Conservation (phyloP, 129 eudicot species). For the Helianthus tuberosus region DNA sequence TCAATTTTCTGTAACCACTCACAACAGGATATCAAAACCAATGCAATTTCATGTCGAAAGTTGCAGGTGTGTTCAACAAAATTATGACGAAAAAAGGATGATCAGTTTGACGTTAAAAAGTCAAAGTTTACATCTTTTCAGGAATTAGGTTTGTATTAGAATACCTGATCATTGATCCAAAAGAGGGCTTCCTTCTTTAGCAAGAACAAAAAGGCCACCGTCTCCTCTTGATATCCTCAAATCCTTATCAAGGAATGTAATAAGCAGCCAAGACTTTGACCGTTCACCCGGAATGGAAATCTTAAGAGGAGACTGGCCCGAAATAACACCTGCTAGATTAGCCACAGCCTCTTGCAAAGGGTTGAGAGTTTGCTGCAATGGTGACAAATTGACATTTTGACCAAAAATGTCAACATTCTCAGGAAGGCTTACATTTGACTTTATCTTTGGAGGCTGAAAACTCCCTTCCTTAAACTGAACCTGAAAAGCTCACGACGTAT, state of each 20-base stretch:
- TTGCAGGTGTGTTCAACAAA: constrained; percentile 10
- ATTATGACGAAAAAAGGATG: too few species aligned
- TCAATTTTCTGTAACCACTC: not conserved
- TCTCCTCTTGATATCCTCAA: constrained; percentile 95
- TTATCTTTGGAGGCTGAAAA: constrained; percentile 87
- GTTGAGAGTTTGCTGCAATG: constrained; percentile 58
- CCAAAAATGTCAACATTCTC: constrained; percentile 77
- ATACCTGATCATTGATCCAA: constrained; percentile 64
- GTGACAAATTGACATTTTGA: constrained; percentile 69
- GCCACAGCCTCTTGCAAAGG: constrained; percentile 68
- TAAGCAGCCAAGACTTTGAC: constrained; percentile 82
- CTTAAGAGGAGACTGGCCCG: constrained; percentile 87
- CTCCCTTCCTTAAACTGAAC: constrained; percentile 92
- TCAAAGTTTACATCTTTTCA: constrained; percentile 1
- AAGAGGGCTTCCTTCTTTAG: constrained; percentile 88
- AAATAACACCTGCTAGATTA: constrained; percentile 58
- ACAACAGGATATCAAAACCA: not conserved
- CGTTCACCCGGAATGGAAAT: constrained; percentile 82
- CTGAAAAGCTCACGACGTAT: constrained; percentile 38
- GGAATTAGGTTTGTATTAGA: not conserved
- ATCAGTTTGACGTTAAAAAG: not conserved
- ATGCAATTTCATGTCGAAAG: not conserved
- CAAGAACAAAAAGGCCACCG: constrained; percentile 98
- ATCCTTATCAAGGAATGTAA: constrained; percentile 87
- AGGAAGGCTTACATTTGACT: constrained; percentile 81